Evolutionary conservation across 1,284 basidiomycete species (phyloP).

Genomic region (Inonotus hispidus): DNA sequence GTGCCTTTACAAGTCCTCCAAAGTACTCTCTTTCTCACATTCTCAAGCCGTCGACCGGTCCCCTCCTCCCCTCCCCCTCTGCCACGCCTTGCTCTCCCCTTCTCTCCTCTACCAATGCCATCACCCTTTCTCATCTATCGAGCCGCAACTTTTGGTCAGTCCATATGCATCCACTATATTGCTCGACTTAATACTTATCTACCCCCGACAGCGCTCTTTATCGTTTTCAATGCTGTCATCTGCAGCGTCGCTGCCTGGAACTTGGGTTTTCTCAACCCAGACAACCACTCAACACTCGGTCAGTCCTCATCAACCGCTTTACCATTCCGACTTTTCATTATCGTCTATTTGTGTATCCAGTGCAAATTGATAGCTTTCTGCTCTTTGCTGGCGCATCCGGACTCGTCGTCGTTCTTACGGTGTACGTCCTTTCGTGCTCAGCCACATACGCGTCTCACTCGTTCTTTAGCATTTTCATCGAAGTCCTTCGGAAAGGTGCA

Average conservation of each 20-base stretch:
- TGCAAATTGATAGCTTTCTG: constrained; percentile 52
- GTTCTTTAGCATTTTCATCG: constrained; percentile 49
- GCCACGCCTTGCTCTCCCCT: constrained; percentile 22
- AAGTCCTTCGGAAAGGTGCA: constrained; percentile 46
- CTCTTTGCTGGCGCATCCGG: constrained; percentile 56
- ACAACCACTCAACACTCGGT: constrained; percentile 27
- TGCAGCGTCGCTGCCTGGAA: constrained; percentile 69
- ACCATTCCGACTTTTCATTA: background rate
- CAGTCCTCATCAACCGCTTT: constrained; percentile 23
- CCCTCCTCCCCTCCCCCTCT: constrained; percentile 22
- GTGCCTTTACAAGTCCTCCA: background rate
- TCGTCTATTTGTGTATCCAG: background rate
- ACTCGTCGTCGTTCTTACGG: constrained; percentile 50
- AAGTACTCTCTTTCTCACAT: background rate
- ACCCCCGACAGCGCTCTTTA: constrained; percentile 44
- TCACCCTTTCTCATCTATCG: constrained; percentile 25
- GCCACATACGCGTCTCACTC: background rate
- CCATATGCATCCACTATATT: background rate
- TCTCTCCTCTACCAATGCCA: constrained; percentile 25
- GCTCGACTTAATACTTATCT: background rate
- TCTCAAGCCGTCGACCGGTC: constrained; percentile 30
- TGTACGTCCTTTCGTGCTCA: constrained; percentile 39
- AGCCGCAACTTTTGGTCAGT: constrained; percentile 38
- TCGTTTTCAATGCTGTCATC: constrained; percentile 59
- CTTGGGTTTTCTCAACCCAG: constrained; percentile 39